These are phyloP conservation scores for Condylostoma magnum DNA, from an alignment of 169 alveolate genomes.

Conservation along the genomic window DNA sequence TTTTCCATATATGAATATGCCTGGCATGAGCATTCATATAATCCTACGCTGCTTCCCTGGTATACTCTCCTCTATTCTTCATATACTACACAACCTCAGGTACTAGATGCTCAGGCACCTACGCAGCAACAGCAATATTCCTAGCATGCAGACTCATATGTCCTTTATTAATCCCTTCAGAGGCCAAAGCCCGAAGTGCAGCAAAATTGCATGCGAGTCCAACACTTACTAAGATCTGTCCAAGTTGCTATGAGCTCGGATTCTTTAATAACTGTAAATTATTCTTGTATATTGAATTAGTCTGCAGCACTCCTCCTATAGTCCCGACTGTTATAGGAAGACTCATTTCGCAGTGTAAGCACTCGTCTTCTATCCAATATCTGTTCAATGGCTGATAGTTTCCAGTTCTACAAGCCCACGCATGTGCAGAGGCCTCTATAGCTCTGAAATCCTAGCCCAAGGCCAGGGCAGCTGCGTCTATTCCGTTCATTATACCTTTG, in stretches of 20 bases:
- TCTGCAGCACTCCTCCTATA: constrained; percentile 80
- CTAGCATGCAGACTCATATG: constrained; percentile 85
- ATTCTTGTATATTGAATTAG: constrained; percentile 64
- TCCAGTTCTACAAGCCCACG: constrained; percentile 71
- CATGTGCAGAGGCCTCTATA: constrained; percentile 80
- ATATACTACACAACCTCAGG: constrained; percentile 77
- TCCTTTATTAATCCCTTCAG: constrained; percentile 84
- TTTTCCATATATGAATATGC: constrained; percentile 8
- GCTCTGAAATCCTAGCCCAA: constrained; percentile 86
- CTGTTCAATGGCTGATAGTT: constrained; percentile 67
- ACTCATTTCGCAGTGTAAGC: constrained; percentile 65
- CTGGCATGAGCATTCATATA: constrained; percentile 64
- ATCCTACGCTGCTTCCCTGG: constrained; percentile 61
- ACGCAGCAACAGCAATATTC: constrained; percentile 83
- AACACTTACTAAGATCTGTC: constrained; percentile 70
- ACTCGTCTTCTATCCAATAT: constrained; percentile 48
- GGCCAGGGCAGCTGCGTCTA: constrained; percentile 84
- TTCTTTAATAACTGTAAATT: constrained; percentile 56
- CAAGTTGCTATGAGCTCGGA: constrained; percentile 66
- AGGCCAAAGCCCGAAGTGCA: constrained; percentile 78
- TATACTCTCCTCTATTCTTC: constrained; percentile 70
- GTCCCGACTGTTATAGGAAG: constrained; percentile 83
- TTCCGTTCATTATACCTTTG: constrained; percentile 88
- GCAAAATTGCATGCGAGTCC: constrained; percentile 84
- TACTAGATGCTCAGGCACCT: constrained; percentile 75